Evolutionary conservation across 805 yeast species (phyloP).

Genomic region (Alloascoidea africana): DNA sequence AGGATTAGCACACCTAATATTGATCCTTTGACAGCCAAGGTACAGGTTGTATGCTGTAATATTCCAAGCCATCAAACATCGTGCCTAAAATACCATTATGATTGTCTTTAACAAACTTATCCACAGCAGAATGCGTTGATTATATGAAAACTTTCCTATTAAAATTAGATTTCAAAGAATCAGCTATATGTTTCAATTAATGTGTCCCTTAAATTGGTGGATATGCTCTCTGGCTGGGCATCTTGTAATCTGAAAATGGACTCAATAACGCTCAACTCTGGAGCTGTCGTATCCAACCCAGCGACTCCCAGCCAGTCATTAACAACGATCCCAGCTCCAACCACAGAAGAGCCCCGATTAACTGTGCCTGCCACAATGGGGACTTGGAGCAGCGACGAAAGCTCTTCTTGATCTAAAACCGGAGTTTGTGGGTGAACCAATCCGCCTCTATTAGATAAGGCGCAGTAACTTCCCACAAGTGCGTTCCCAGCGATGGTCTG

Average conservation of each 20-base stretch:
- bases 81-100: no score
- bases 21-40: no score
- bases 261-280: slow-evolving; percentile 93
- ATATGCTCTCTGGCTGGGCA: slow-evolving; percentile 75
- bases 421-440: slow-evolving; percentile 96
- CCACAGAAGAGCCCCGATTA: slow-evolving; percentile 93
- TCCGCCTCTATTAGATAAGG: slow-evolving; percentile 95
- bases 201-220: slow-evolving; percentile 80
- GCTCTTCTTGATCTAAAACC: slow-evolving; percentile 95
- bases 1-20: no score
- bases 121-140: no score
- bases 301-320: slow-evolving; percentile 97
- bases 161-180: no score
- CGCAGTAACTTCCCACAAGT: slow-evolving; percentile 90
- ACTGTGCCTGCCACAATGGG: slow-evolving; percentile 98
- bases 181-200: slow-evolving; percentile 83
- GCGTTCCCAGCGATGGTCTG: slow-evolving; percentile 98
- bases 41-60: no score
- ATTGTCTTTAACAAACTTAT: no score
- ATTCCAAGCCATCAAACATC: no score
- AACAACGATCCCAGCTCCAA: slow-evolving; percentile 98
- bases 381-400: slow-evolving; percentile 86
- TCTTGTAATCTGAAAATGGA: slow-evolving; percentile 90
- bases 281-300: slow-evolving; percentile 96
- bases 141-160: no score